Conservation (phyloP, 2,329 filamentous ascomycete genomes). For the Scolecobasidium constrictum region DNA sequence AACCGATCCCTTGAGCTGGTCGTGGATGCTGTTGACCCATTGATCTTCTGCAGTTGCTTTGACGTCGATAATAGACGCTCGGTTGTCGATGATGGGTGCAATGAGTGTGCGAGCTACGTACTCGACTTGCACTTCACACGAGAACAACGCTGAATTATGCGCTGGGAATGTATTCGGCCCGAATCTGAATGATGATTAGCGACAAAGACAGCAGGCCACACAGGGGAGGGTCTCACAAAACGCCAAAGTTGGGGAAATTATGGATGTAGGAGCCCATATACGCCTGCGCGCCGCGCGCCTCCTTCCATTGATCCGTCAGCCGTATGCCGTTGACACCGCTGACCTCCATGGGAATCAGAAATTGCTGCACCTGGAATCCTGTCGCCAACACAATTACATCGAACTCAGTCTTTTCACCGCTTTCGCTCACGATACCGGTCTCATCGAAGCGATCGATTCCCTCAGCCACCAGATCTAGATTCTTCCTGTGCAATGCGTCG, state of each 20-base stretch:
- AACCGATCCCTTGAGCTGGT: constrained; percentile 20
- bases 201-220: no score
- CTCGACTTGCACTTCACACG: constrained; percentile 20
- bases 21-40: constrained; percentile 20
- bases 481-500: background rate
- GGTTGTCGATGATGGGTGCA: constrained; percentile 22
- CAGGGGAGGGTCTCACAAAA: no score
- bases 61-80: constrained; percentile 24
- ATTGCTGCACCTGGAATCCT: constrained; percentile 24
- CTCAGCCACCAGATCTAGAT: background rate
- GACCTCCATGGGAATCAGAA: background rate
- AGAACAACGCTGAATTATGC: constrained; percentile 24
- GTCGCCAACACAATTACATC: constrained; percentile 25
- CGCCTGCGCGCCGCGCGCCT: constrained; percentile 48
- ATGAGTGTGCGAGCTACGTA: constrained; percentile 21
- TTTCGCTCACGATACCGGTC: constrained; percentile 15
- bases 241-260: constrained; percentile 55
- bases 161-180: constrained; percentile 46
- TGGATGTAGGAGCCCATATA: constrained; percentile 49
- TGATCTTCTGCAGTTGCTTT: constrained; percentile 22
- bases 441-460: background rate
- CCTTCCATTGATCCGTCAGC: constrained; percentile 15
- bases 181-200: no score
- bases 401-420: constrained; percentile 14
- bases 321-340: background rate